phyloP scores from a whole-genome alignment of 2,329 filamentous ascomycete genomes.

The Microdochium nivale region DNA sequence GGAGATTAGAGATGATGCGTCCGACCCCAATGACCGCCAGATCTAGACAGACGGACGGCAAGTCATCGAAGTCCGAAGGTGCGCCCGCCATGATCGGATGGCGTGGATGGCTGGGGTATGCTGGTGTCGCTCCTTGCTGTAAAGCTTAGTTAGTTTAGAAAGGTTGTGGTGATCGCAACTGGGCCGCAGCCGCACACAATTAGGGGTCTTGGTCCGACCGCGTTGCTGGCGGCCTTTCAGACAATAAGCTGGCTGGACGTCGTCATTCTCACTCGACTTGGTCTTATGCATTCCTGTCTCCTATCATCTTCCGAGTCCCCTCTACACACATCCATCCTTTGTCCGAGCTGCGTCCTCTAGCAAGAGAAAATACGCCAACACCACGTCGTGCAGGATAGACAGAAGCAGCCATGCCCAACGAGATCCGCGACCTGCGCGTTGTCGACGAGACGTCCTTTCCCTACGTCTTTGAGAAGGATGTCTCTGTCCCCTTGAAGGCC shows the following conservation, averaged over 20 bases:
- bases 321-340: background rate
- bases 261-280: background rate
- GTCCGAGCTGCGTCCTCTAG: background rate
- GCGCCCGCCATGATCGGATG: background rate
- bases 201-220: too few relatives aligned
- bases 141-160: too few relatives aligned
- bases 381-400: too few relatives aligned
- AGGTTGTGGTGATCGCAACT: too few relatives aligned
- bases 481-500: conserved; percentile 20
- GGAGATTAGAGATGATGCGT: background rate
- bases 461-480: conserved; percentile 32
- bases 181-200: too few relatives aligned
- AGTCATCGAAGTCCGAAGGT: background rate
- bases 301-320: background rate
- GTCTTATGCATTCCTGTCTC: background rate
- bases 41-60: background rate
- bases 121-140: too few relatives aligned
- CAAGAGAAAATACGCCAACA: background rate
- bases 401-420: conserved; percentile 19
- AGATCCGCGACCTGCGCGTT: conserved; percentile 16
- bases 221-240: too few relatives aligned
- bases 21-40: background rate
- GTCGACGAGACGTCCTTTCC: conserved; percentile 19
- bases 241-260: background rate
- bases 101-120: background rate